Conservation (phyloP, 2,329 filamentous ascomycete species). For the Colletotrichum noveboracense region DNA sequence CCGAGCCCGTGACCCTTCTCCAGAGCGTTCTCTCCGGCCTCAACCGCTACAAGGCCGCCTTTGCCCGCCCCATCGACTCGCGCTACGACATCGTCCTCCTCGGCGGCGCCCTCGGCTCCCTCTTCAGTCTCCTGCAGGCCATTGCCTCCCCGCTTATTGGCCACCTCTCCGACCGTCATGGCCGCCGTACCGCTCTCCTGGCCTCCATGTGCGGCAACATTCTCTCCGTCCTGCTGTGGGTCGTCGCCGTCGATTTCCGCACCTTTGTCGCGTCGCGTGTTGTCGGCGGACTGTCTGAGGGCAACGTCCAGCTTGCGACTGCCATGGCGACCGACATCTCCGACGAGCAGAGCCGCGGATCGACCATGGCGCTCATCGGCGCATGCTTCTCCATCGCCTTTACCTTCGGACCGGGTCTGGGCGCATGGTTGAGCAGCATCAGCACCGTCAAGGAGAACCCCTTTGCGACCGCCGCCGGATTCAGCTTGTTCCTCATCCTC, state of each 20-base stretch:
- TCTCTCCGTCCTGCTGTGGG: constrained; percentile 91
- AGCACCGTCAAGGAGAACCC: constrained; percentile 84
- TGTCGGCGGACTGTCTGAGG: constrained; percentile 92
- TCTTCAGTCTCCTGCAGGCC: constrained; percentile 93
- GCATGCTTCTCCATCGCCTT: constrained; percentile 98
- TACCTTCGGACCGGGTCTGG: constrained; percentile 92
- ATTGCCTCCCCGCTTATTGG: constrained; percentile 93
- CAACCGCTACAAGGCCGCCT: constrained; percentile 93
- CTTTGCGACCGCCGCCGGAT: constrained; percentile 89
- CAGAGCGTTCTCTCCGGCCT: constrained; percentile 81
- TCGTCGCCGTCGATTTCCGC: constrained; percentile 89
- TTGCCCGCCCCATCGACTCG: constrained; percentile 90
- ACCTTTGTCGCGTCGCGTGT: constrained; percentile 94
- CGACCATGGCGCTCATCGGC: constrained; percentile 95
- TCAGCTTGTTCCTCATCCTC: constrained; percentile 84
- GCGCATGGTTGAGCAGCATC: constrained; percentile 82
- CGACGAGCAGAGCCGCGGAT: constrained; percentile 80
- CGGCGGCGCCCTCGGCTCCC: constrained; percentile 88
- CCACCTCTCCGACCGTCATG: constrained; percentile 84
- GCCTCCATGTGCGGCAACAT: constrained; percentile 95
- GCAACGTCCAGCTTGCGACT: constrained; percentile 94
- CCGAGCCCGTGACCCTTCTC: constrained; percentile 69
- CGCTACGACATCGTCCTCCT: constrained; percentile 97
- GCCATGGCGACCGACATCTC: constrained; percentile 97
- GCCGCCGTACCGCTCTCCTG: constrained; percentile 84